These are phyloP conservation scores for Erythrophleum fordii DNA, from an alignment of 306 rosid genomes.

Conservation along the genomic window DNA sequence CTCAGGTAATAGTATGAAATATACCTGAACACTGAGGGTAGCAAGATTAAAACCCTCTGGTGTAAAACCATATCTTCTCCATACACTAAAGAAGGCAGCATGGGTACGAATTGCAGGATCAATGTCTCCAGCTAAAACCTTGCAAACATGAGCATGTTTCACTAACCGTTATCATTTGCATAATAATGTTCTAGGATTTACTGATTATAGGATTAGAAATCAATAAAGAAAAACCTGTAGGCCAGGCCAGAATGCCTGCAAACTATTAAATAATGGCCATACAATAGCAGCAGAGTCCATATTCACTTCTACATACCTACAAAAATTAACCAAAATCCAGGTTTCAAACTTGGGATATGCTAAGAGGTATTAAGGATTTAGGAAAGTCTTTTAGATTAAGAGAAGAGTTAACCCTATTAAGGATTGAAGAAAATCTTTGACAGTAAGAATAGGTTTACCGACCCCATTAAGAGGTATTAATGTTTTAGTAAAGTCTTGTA, in stretches of 20 bases:
- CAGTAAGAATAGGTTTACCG: background rate
- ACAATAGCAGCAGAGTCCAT: constrained; percentile 97
- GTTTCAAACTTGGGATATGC: constrained; percentile 33
- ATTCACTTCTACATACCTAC: constrained; percentile 96
- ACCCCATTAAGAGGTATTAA: background rate
- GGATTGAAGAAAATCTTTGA: background rate
- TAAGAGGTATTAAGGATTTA: background rate
- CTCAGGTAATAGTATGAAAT: constrained; percentile 36
- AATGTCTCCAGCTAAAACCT: constrained; percentile 98
- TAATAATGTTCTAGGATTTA: constrained; percentile 32
- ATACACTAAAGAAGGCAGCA: constrained; percentile 92
- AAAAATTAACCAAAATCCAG: constrained; percentile 36
- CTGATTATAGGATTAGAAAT: constrained; percentile 27
- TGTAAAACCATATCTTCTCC: constrained; percentile 97
- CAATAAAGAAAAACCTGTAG: constrained; percentile 75
- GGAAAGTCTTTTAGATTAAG: background rate
- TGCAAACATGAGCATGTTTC: constrained; percentile 43
- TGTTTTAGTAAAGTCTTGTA: background rate
- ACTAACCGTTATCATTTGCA: constrained; percentile 34
- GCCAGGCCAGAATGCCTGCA: constrained; percentile 99
- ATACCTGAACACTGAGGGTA: constrained; percentile 90
- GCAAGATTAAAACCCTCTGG: constrained; percentile 99
- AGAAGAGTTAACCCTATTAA: background rate
- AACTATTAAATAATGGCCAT: constrained; percentile 96
- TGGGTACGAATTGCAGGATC: constrained; percentile 95